Evolutionary conservation across 768 basidiomycete species (phyloP).

Genomic region (Russula emetica): DNA sequence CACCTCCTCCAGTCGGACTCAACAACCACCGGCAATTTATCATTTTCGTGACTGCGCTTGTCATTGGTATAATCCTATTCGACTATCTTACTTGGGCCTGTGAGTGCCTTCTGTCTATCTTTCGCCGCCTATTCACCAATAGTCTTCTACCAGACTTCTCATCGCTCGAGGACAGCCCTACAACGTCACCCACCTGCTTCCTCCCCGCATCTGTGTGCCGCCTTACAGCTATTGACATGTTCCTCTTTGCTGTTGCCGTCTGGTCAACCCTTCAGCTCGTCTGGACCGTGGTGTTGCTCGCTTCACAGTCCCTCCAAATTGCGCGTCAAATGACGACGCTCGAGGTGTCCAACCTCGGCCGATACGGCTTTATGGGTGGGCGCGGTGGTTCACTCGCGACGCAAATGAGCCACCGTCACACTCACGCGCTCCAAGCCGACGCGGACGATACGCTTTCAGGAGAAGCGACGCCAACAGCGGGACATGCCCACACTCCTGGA

Average conservation of each 20-base stretch:
- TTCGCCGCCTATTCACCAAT: constrained; percentile 11
- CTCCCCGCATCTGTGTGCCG: constrained; percentile 67
- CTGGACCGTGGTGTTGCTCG: constrained; percentile 88
- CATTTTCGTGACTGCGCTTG: constrained; percentile 83
- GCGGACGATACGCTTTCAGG: constrained; percentile 47
- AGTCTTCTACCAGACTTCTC: constrained; percentile 49
- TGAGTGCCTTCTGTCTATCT: constrained; percentile 41
- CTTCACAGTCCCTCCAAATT: constrained; percentile 88
- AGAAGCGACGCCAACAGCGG: constrained; percentile 28
- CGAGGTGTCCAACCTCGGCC: constrained; percentile 91
- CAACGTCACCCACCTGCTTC: constrained; percentile 56
- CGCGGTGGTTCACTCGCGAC: constrained; percentile 63
- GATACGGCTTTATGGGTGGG: constrained; percentile 97
- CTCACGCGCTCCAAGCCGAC: constrained; percentile 36
- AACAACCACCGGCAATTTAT: constrained; percentile 96
- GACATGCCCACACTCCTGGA: constrained; percentile 36
- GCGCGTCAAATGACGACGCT: constrained; percentile 92
- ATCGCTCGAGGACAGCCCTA: constrained; percentile 38
- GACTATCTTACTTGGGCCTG: constrained; percentile 82
- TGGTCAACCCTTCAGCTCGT: constrained; percentile 95
- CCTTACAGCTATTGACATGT: constrained; percentile 67
- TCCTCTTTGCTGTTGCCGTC: constrained; percentile 72
- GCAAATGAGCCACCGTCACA: constrained; percentile 78
- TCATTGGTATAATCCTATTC: constrained; percentile 73
- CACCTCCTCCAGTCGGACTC: constrained; percentile 58